Evolutionary conservation across 306 rosid genomes (phyloP).

Genomic region (Medicago truncatula): DNA sequence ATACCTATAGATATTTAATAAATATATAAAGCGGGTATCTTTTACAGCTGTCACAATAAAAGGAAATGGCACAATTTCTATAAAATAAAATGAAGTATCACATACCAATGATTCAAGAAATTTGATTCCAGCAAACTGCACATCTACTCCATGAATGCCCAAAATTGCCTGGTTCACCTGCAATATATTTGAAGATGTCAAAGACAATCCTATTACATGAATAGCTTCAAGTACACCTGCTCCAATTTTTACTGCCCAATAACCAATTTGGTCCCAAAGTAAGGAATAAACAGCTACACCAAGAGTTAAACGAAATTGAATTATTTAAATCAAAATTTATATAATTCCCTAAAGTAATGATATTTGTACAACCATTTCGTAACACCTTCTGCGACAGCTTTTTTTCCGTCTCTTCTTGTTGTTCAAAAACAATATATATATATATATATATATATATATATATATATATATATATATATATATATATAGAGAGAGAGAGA

Average conservation of each 20-base stretch:
- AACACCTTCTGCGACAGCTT: no score
- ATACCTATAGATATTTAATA: constrained; percentile 59
- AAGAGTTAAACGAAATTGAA: not conserved
- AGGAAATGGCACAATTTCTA: constrained; percentile 23
- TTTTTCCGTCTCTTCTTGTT: no score
- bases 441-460: no score
- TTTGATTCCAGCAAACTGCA: constrained; percentile 84
- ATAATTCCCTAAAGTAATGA: not conserved
- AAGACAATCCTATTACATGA: not conserved
- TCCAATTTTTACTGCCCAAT: not conserved
- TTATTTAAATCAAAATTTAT: not conserved
- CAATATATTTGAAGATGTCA: constrained; percentile 42
- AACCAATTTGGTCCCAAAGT: not conserved
- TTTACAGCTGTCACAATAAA: constrained; percentile 38
- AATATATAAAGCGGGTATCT: constrained; percentile 22
- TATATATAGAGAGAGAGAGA: no score
- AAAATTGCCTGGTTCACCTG: constrained; percentile 89
- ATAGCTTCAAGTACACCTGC: not conserved
- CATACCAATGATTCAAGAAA: constrained; percentile 86
- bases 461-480: no score
- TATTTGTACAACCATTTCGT: no score
- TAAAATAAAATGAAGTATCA: constrained; percentile 34
- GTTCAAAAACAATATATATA: no score
- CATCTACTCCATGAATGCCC: constrained; percentile 80
- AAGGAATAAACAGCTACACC: not conserved